Evolutionary conservation across 139 green algal species (phyloP), one percentile per base, ranked within the genome.

Genomic region (Chlamydomonas schloesseri): DNA sequence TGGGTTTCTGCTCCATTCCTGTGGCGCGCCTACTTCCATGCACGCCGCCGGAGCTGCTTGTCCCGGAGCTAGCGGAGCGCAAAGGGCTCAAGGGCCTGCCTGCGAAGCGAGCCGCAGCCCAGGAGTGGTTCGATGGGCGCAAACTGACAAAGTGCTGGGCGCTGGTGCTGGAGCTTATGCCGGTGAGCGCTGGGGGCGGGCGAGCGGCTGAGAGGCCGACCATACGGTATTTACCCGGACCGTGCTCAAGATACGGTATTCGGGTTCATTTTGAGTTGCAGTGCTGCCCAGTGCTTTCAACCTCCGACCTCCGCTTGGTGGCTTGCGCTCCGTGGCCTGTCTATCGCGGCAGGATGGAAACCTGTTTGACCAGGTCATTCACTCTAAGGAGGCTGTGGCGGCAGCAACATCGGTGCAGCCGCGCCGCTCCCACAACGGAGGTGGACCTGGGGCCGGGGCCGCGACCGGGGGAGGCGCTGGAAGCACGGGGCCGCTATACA

Each of bases 91-190:
- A 65, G 21, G 46, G 29, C 3, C 36, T 34, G 21, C 0, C 62
- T 1, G 26, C 15, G 62, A n/a, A 24, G 71, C 70, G 18, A 29
- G 67, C 33, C 36, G 36, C 36, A 2, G 18, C 21, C 36, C 21
- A 69, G 34, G 50, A 50, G 10, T 87, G 81, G 81, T 79, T 87
- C 37, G 0, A 14, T 10, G 31, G 64, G 26, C 46, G 21, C 0
- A 18, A 23, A 28, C 69, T 87, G 36, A 5, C 47, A 53, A 87
- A 62, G 29, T 87, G 81, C 55, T 87, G 81, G 81, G 81, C 81
- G 1, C 55, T 87, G 50, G 69, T 87, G 24, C 58, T 87, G 69
- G 81, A 87, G 68, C 55, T 87, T 0, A 87, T 87, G 81, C 69
- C 81, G 69, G 81, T 57, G 26, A 55, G 77, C 62, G 37, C 8